Evolutionary conservation across 345 rosid species (phyloP), one percentile per base, ranked within the genome.

Genomic region (Atalantia buxifolia): DNA sequence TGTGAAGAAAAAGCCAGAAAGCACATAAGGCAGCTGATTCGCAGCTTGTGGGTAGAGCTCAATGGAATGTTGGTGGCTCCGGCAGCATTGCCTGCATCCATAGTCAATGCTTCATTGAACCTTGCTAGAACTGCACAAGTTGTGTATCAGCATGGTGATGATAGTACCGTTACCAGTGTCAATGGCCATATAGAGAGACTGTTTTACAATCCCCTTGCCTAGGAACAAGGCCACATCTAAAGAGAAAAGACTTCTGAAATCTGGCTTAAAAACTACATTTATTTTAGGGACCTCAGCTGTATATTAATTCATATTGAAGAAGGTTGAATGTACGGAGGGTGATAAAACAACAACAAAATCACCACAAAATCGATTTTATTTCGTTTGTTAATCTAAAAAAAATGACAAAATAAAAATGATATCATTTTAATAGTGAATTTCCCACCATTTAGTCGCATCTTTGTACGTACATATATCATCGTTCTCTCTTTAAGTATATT

Each of bases 91-190:
- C 82, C 82, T 8, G 19, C 61, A 12, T 50, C 76, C 2, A 78
- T 55, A 13, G 31, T 62, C 27, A 72, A 73, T 7, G 81, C 84
- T 48, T 81, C 77, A 3, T 6, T 83, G 7, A 76, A 83, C n/a
- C 74, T 83, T 7, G 78, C 82, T 5, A 76, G 85, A 76, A 79
- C 77, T 57, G 53, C 71, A 68, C 82, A 76, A 75, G 70, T 83
- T 62, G 74, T 79, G 38, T 83, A 83, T 42, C 78, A 83, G 61
- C 70, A 72, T 50, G 85, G 80, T 2, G 85, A 83, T 66, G 82
- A 81, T 14, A 48, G 21, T 18, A 77, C 62, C 3, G 77, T 31
- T 33, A 61, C 67, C 2, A 60, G 66, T 38, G 84, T 77, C 57
- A 50, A 69, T 16, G 72, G 74, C 28, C 75, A 81, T 35, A 66